Conservation (phyloP, 371 early-diverging fungal species). For the Mortierella sp. region DNA sequence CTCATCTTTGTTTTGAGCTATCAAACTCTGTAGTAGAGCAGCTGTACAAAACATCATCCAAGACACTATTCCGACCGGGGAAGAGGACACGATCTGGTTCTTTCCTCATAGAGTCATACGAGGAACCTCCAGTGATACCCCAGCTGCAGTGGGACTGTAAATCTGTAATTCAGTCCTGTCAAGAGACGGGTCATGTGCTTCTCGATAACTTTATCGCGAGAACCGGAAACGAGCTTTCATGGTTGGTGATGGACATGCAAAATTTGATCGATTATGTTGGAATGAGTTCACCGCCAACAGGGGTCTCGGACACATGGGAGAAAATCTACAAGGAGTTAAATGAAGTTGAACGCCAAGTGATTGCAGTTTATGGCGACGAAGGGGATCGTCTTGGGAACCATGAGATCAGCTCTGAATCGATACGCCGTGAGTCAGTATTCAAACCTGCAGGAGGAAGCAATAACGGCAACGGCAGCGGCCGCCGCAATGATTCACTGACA, state of each 20-base stretch:
- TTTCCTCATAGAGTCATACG: conserved; percentile 48
- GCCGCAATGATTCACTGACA: conserved; percentile 42
- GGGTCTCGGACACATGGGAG: conserved; percentile 47
- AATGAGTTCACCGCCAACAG: conserved; percentile 23
- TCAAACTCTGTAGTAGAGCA: conserved; percentile 60
- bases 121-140: conserved; percentile 43
- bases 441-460: conserved; percentile 21
- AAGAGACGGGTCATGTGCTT: conserved; percentile 35
- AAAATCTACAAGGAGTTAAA: conserved; percentile 35
- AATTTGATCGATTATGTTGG: conserved; percentile 26
- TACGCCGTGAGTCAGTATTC: conserved; percentile 39
- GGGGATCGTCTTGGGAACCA: conserved; percentile 35
- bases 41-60: conserved; percentile 59
- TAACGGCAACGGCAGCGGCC: conserved; percentile 15
- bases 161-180: conserved; percentile 35
- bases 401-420: conserved; percentile 53
- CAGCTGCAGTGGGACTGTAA: conserved; percentile 53
- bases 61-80: conserved; percentile 47
- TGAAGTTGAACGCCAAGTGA: conserved; percentile 42
- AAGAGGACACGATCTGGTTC: conserved; percentile 45
- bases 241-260: conserved; percentile 37
- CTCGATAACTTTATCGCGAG: conserved; percentile 46
- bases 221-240: conserved; percentile 49
- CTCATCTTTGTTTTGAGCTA: conserved; percentile 66
- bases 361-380: conserved; percentile 47